Base-by-base conservation (phyloP, 2,329 filamentous ascomycete genomes). In the Fusarium cyanostomum region DNA sequence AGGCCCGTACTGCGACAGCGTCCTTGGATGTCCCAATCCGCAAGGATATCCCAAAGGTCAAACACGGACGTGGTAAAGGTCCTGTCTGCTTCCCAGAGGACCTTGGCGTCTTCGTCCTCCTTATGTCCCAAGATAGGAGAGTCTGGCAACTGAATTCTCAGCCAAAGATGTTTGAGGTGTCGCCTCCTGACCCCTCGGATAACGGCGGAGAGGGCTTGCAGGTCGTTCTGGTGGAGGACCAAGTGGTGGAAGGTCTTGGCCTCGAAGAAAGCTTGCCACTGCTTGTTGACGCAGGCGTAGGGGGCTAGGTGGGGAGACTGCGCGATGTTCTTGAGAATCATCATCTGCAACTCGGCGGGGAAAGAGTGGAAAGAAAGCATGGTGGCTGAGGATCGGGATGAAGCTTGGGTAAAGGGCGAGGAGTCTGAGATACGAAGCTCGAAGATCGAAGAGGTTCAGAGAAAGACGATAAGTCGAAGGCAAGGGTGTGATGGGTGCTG, bases 211-310 rank as follows among this genome's bases (percentile, higher is more conserved):
- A 63, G 28, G 1, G 37, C 3, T 2, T 7, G 1, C 3, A 59
- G 26, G 11, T 59, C 59, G 8, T 21, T 1, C 27, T 59, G 54
- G 5, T 13, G 13, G 13, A 64, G 28, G 6, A n/a, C 18, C 3
- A 64, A 8, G 4, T 16, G 34, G 2, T 12, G 33, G 21, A 66
- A 66, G 4, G 35, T 56, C 9, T 15, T 59, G 3, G 10, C 11
- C 8, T 65, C 58, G 9, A 66, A 59, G 5, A 52, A 45, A 1
- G 13, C 1, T 18, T 49, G 50, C 62, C 58, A 65, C 2, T 30
- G 11, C 10, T 35, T 59, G 15, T 45, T 33, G 11, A 65, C 58
- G 9, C 9, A 9, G 8, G 41, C 45, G 7, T 45, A 55, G 1
- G 0, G 1, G 1, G 48, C 12, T 1, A 51, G n/a, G 6, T 7